Base-by-base conservation (phyloP, 192 early-diverging fungal species). In the Backusella mclennaniae region DNA sequence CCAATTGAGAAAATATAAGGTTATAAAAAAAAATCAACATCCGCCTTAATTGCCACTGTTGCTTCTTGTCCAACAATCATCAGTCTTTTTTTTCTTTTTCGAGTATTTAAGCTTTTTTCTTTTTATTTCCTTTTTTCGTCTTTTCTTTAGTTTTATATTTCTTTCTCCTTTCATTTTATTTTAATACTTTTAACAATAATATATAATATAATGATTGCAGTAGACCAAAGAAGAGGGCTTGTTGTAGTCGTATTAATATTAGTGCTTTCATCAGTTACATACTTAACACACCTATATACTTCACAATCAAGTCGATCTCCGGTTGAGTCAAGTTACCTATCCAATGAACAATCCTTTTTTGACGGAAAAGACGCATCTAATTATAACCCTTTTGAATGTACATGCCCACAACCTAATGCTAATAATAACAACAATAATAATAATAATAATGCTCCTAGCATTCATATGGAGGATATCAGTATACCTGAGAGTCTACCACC, bases 291-390 rank as follows among this genome's bases (percentile, higher is more conserved):
- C 39, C 36, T 69, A 2, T 69, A 69, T 26, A 63, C 23, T 41
- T 39, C 35, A 41, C 68, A 69, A 41, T 69, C 38, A 38, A 41
- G 35, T 38, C 21, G n/a, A 41, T 23, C 19, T 23, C 9, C 11
- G 11, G 68, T 36, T 5, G 68, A 69, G 4, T 39, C 35, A n/a
- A 69, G 68, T 6, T 69, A 69, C 41, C 12, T 69, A 36, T 39
- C 35, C 21, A 36, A 69, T 36, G 68, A 69, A 69, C 68, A 69
- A 39, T 39, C 68, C n/a, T 69, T 69, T 23, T 69, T 69, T 69
- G 68, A 69, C 12, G 36, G 35, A 19, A 41, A 23, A 38, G 36
- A 69, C 23, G 4, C 35, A 69, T 39, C 36, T 14, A n/a, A n/a
- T 68, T 35, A 69, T 39, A 63, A 63, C 26, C 56, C 56, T 26